Conservation (phyloP, 176 grass and related monocot species). For the Poa pratensis region DNA sequence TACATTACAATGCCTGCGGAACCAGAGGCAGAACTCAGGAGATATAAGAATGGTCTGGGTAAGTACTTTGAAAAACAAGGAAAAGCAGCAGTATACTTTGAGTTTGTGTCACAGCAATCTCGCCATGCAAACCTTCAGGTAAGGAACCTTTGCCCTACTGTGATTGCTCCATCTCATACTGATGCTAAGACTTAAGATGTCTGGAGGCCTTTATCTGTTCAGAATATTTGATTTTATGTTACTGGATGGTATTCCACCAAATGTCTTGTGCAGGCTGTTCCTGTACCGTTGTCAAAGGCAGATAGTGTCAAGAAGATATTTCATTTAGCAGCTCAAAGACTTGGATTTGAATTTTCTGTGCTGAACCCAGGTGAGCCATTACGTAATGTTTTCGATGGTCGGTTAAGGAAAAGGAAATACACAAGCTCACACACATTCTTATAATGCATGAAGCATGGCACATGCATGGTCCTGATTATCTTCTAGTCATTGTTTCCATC, state of each 20-base stretch:
- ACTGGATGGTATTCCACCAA: slow-evolving; percentile 20
- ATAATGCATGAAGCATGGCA: not conserved
- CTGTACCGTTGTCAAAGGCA: slow-evolving; percentile 69
- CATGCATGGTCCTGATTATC: not conserved
- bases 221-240: slow-evolving; percentile 16
- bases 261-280: slow-evolving; percentile 68
- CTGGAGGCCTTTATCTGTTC: not conserved
- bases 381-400: not conserved
- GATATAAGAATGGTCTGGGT: slow-evolving; percentile 68
- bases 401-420: not conserved
- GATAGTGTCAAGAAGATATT: slow-evolving; percentile 78
- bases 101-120: slow-evolving; percentile 75
- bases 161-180: slow-evolving; percentile 8
- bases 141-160: slow-evolving; percentile 26
- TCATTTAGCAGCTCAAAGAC: slow-evolving; percentile 72
- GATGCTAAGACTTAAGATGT: not conserved
- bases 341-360: slow-evolving; percentile 82
- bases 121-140: slow-evolving; percentile 97
- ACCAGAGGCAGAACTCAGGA: slow-evolving; percentile 73
- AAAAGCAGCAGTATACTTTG: slow-evolving; percentile 68
- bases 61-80: slow-evolving; percentile 79
- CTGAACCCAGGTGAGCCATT: slow-evolving; percentile 65
- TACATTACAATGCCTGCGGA: slow-evolving; percentile 71
- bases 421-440: not conserved
- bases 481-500: not conserved